Evolutionary conservation across 768 basidiomycete genomes (phyloP).

Genomic region (Tylopilus subfusipes): DNA sequence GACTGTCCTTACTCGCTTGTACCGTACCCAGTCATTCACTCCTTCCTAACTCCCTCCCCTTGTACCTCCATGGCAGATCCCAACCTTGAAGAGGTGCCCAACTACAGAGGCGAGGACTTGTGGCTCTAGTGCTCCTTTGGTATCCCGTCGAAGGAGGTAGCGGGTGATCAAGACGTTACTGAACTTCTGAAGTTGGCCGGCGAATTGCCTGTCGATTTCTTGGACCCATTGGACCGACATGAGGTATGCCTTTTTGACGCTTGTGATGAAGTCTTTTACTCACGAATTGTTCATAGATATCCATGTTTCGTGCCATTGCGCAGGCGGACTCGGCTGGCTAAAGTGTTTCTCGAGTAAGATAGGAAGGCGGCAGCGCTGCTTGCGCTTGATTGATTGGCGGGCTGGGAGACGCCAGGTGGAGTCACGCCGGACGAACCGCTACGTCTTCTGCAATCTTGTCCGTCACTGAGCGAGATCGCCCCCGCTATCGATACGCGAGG

Average conservation of each 20-base stretch:
- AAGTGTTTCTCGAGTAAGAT: slow-evolving; percentile 21
- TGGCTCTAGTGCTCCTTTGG: slow-evolving; percentile 48
- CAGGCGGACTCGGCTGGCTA: slow-evolving; percentile 29
- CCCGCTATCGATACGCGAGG: neutral
- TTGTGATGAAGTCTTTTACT: neutral
- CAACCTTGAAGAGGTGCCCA: no score
- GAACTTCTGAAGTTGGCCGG: slow-evolving; percentile 28
- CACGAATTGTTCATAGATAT: slow-evolving; percentile 7
- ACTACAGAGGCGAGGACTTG: slow-evolving; percentile 30
- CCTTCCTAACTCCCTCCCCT: no score
- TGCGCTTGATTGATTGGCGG: slow-evolving; percentile 2
- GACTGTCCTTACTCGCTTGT: no score
- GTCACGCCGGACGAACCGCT: neutral
- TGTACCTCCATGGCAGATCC: no score
- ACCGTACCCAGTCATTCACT: no score
- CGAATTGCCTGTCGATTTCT: slow-evolving; percentile 5
- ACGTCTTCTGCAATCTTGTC: neutral
- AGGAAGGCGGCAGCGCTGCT: slow-evolving; percentile 6
- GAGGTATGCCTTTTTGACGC: slow-evolving; percentile 9
- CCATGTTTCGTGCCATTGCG: slow-evolving; percentile 35
- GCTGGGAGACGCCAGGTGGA: neutral
- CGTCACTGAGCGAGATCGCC: neutral
- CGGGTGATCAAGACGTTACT: neutral
- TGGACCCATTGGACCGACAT: slow-evolving; percentile 2
- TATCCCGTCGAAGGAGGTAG: slow-evolving; percentile 2